phyloP scores from a whole-genome alignment of 257 asterid genomes.

The Solanum sitiens region DNA sequence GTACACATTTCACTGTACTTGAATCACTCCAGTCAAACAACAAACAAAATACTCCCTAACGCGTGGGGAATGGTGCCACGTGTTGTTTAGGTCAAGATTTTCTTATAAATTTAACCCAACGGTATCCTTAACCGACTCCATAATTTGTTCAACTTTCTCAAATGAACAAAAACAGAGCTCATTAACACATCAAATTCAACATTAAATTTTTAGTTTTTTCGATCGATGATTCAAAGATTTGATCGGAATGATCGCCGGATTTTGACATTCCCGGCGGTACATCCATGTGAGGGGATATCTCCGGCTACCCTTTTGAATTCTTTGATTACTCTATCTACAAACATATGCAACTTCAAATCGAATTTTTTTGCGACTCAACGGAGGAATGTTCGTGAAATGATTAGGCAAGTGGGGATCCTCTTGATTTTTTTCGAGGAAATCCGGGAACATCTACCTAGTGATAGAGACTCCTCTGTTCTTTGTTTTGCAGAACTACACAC shows the following conservation, averaged over 20 bases:
- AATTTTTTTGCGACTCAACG: slow-evolving; percentile 33
- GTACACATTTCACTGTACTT: background rate
- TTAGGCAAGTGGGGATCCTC: slow-evolving; percentile 49
- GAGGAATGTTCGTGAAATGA: slow-evolving; percentile 44
- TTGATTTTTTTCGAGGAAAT: slow-evolving; percentile 55
- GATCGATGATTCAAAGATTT: slow-evolving; percentile 27
- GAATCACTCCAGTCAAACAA: background rate
- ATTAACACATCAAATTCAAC: background rate
- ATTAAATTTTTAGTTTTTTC: background rate
- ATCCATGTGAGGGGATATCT: slow-evolving; percentile 51
- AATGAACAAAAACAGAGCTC: background rate
- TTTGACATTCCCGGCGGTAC: slow-evolving; percentile 54
- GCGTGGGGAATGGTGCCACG: slow-evolving; percentile 5
- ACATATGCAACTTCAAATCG: slow-evolving; percentile 26
- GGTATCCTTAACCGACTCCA: background rate
- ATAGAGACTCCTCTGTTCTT: slow-evolving; percentile 26
- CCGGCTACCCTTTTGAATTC: slow-evolving; percentile 50
- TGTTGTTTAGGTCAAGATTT: background rate
- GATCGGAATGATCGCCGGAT: slow-evolving; percentile 53
- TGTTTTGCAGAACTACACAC: slow-evolving; percentile 62
- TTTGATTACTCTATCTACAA: slow-evolving; percentile 27
- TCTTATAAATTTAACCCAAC: background rate
- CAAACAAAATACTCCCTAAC: background rate
- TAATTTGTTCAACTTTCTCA: background rate
- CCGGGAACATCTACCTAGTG: slow-evolving; percentile 2